Evolutionary conservation across 164 flowering plant species (phyloP).

Genomic region (Liriodendron chinense): DNA sequence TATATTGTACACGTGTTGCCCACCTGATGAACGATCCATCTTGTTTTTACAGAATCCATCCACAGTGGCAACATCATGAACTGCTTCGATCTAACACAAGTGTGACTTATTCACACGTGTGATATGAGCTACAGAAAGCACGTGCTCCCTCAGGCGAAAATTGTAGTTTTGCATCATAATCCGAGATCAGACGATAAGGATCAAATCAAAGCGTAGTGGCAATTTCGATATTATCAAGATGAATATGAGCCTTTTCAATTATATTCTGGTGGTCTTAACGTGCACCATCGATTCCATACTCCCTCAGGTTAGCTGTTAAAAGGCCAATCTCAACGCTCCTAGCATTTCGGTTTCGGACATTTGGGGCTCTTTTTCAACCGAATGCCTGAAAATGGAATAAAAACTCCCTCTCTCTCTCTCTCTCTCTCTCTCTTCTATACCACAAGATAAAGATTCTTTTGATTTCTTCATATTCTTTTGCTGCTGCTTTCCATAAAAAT

Average conservation of each 20-base stretch:
- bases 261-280: neutral
- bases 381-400: neutral
- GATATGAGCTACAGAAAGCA: too few species aligned
- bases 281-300: neutral
- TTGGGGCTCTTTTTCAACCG: neutral
- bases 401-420: neutral
- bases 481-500: neutral
- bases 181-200: too few species aligned
- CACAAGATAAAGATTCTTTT: neutral
- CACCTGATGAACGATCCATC: too few species aligned
- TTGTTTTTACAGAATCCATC: too few species aligned
- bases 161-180: too few species aligned
- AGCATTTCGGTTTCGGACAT: neutral
- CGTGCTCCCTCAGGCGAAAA: too few species aligned
- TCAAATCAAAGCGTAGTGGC: neutral
- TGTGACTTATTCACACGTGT: too few species aligned
- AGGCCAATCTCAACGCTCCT: neutral
- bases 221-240: neutral
- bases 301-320: neutral
- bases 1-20: too few species aligned
- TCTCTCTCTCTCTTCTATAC: neutral
- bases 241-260: neutral
- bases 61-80: too few species aligned
- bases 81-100: too few species aligned
- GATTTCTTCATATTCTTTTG: neutral